phyloP scores from a whole-genome alignment of 352 stramenopile genomes.

The Phytophthora multivora region DNA sequence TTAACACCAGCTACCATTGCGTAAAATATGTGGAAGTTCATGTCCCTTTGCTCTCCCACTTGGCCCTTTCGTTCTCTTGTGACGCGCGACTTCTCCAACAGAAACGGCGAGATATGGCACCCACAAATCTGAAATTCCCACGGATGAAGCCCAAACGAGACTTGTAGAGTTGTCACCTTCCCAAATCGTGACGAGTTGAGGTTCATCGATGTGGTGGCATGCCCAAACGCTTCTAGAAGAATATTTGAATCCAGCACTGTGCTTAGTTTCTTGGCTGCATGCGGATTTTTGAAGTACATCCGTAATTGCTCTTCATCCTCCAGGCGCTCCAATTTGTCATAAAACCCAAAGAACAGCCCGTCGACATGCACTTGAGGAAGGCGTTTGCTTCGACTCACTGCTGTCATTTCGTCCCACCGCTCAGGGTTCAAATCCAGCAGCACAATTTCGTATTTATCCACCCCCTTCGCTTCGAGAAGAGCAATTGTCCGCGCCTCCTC shows the following conservation, averaged over 20 bases:
- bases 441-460: conserved; percentile 71
- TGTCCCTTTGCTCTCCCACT: conserved; percentile 14
- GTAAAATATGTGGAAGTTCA: conserved; percentile 84
- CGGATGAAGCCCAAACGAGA: conserved; percentile 53
- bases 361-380: conserved; percentile 80
- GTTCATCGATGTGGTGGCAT: conserved; percentile 70
- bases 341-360: conserved; percentile 76
- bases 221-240: conserved; percentile 77
- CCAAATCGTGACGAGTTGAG: conserved; percentile 79
- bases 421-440: conserved; percentile 68
- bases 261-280: conserved; percentile 62
- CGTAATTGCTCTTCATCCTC: conserved; percentile 82
- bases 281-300: conserved; percentile 80
- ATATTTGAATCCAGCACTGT: conserved; percentile 72
- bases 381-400: conserved; percentile 68
- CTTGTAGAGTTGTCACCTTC: conserved; percentile 57
- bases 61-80: conserved; percentile 30
- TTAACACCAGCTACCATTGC: conserved; percentile 66
- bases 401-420: conserved; percentile 71
- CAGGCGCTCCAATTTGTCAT: conserved; percentile 76
- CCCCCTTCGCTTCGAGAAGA: conserved; percentile 73
- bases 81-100: conserved; percentile 73
- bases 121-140: conserved; percentile 61
- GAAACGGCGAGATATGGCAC: conserved; percentile 59
- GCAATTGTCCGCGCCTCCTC: conserved; percentile 75